Conservation (phyloP, 345 rosid genomes). For the Eucalyptus decipiens region DNA sequence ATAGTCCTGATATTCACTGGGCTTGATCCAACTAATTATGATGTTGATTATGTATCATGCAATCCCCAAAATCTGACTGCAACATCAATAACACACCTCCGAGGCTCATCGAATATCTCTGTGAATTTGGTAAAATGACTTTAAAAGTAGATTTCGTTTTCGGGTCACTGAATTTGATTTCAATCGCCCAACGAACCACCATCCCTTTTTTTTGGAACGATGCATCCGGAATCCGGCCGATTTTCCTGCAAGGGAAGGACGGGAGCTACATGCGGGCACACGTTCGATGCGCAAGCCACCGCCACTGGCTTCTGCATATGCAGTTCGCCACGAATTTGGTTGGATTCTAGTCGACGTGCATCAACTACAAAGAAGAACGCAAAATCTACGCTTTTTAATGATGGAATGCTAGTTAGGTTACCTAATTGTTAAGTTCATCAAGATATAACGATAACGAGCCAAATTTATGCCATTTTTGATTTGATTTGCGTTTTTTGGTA, state of each 20-base stretch:
- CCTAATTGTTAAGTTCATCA: neutral
- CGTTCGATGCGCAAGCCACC: neutral
- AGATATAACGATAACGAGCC: neutral
- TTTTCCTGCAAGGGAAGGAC: neutral
- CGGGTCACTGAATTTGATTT: neutral
- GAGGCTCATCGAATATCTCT: neutral
- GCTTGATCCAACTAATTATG: neutral
- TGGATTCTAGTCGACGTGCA: neutral
- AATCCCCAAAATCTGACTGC: neutral
- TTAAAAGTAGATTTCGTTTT: neutral
- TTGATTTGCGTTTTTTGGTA: neutral
- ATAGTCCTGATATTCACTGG: neutral
- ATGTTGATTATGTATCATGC: neutral
- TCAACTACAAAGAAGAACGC: neutral
- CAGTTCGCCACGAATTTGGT: neutral
- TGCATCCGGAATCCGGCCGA: rapidly evolving
- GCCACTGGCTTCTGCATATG: neutral
- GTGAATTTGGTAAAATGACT: neutral
- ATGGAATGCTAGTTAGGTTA: neutral
- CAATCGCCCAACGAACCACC: rapidly evolving
- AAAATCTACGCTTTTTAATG: too few relatives aligned
- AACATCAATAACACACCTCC: neutral
- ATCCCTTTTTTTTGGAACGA: too few relatives aligned
- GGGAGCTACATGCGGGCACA: neutral
- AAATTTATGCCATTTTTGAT: neutral